Conservation (phyloP, 345 rosid species). For the Boechera stricta region DNA sequence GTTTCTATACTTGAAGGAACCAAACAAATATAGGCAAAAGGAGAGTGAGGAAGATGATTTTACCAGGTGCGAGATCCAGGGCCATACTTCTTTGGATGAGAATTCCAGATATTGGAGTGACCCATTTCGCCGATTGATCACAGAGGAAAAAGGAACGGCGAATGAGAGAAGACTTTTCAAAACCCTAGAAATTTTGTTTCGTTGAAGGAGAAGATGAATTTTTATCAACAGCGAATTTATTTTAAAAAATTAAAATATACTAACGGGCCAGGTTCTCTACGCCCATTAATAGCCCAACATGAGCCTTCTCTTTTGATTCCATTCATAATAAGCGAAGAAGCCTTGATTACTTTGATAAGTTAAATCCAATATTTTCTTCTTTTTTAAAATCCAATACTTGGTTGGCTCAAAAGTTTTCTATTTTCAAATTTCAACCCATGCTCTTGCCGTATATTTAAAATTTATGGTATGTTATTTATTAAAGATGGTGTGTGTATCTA, state of each 20-base stretch:
- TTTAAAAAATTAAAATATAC: not conserved
- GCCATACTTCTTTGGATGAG: slow-evolving; percentile 61
- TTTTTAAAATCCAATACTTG: too few species aligned
- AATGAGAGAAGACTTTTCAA: not conserved
- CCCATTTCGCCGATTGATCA: slow-evolving; percentile 45
- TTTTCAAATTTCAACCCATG: too few species aligned
- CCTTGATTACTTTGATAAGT: too few species aligned
- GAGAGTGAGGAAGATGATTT: not conserved
- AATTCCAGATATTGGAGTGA: slow-evolving; percentile 59
- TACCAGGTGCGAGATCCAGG: slow-evolving; percentile 68
- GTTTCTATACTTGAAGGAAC: too few species aligned
- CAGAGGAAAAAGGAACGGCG: not conserved
- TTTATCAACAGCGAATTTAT: not conserved
- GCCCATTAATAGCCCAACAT: not conserved
- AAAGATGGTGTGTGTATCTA: too few species aligned
- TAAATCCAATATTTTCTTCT: too few species aligned
- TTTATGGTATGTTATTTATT: too few species aligned
- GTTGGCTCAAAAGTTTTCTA: too few species aligned
- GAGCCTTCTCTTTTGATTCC: not conserved
- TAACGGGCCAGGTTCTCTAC: slow-evolving; percentile 27
- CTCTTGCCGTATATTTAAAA: too few species aligned
- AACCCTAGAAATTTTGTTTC: not conserved
- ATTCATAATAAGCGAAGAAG: not conserved
- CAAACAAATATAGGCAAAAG: too few species aligned
- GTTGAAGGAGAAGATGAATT: not conserved